Percentiles rank a stretch among this genome's conserved stretches.
These are phyloP conservation scores for Gossypium anomalum DNA, from an alignment of 345 rosid genomes.

Conservation along the genomic window DNA sequence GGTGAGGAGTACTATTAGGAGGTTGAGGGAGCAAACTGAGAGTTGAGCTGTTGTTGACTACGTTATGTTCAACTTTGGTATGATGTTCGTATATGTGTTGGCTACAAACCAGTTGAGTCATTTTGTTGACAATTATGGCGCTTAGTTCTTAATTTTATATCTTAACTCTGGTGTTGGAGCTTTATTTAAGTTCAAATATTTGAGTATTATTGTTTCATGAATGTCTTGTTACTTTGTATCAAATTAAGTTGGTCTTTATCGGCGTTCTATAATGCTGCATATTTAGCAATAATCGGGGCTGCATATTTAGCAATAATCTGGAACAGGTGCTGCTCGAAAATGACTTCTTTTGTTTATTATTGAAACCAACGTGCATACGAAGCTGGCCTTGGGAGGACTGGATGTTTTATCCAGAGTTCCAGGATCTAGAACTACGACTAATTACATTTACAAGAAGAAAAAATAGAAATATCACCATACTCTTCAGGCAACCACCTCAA, in stretches of 20 bases:
- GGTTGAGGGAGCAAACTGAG: conserved; percentile 95
- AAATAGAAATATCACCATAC: background rate
- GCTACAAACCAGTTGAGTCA: background rate
- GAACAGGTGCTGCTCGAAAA: background rate
- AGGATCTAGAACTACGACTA: background rate
- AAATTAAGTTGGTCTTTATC: background rate
- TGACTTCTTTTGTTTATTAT: background rate
- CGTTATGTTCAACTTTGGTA: background rate
- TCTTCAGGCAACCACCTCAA: background rate
- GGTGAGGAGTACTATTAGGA: conserved; percentile 82
- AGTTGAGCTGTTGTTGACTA: conserved; percentile 33
- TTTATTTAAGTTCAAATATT: background rate
- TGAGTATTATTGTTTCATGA: background rate
- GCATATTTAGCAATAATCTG: background rate
- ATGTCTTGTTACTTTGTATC: background rate
- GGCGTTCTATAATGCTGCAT: background rate
- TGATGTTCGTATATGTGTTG: background rate
- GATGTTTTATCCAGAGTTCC: background rate
- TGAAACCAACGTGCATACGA: background rate
- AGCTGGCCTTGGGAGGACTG: background rate
- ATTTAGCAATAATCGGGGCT: background rate
- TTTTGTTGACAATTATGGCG: background rate
- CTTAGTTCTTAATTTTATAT: background rate
- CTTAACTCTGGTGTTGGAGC: background rate
- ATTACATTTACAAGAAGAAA: conserved; percentile 2